Conservation (phyloP, 2,329 filamentous ascomycete genomes). For the Stemphylium lycopersici region DNA sequence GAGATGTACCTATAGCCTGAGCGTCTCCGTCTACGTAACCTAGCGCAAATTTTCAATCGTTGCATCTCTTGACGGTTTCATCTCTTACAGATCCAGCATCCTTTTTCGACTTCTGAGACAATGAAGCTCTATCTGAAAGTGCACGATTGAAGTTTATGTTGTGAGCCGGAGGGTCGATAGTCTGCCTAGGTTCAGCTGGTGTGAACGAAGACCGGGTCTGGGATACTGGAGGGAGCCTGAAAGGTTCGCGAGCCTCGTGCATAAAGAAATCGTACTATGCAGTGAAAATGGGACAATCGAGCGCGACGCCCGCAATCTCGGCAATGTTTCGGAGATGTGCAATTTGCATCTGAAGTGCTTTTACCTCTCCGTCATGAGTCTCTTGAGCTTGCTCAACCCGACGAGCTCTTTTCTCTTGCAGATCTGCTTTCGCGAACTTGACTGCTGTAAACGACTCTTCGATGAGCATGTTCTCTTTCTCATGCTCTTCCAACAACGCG, state of each 20-base stretch:
- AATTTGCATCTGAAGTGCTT: background rate
- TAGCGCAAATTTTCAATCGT: no score
- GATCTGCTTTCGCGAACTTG: background rate
- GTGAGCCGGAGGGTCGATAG: no score
- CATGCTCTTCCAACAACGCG: background rate
- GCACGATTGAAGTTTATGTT: no score
- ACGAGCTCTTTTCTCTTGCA: background rate
- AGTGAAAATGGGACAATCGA: background rate
- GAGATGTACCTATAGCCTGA: no score
- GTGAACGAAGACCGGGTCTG: no score
- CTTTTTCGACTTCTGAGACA: no score
- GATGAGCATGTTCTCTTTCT: background rate
- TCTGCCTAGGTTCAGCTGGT: no score
- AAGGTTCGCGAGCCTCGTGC: background rate
- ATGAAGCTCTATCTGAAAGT: no score
- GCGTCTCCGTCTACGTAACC: no score
- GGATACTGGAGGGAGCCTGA: no score
- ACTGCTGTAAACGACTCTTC: background rate
- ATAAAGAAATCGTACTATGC: background rate
- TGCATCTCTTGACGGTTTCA: no score
- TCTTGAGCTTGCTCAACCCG: background rate
- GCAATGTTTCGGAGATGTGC: background rate
- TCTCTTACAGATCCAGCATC: no score
- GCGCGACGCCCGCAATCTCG: background rate
- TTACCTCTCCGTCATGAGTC: background rate